A percentile compares a stretch with the other conserved stretches of the same genome.
Conservation (phyloP, 2,329 filamentous ascomycete genomes). For the Cordyceps javanica region DNA sequence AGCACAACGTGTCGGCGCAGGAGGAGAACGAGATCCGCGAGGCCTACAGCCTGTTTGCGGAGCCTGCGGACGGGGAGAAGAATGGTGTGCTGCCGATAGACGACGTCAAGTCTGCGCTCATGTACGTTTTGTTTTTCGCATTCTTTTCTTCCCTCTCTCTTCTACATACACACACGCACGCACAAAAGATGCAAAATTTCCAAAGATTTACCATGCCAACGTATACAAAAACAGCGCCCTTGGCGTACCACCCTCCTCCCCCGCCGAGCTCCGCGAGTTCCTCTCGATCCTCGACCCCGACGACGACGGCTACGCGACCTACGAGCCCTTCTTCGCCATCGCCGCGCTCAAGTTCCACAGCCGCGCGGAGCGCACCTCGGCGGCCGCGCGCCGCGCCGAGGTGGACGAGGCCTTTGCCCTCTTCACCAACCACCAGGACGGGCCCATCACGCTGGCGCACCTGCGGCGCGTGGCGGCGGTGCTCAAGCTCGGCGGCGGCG, state of each 20-base stretch:
- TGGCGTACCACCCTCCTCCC: constrained; percentile 59
- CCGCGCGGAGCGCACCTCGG: constrained; percentile 35
- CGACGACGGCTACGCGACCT: constrained; percentile 68
- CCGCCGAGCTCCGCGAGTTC: constrained; percentile 68
- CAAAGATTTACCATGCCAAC: not conserved
- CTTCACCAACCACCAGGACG: constrained; percentile 56
- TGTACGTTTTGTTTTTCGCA: constrained; percentile 59
- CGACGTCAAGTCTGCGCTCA: constrained; percentile 65
- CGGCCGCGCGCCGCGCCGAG: constrained; percentile 51
- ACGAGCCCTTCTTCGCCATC: constrained; percentile 77
- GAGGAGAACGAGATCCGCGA: constrained; percentile 90
- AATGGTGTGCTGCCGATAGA: constrained; percentile 61
- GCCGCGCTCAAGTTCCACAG: constrained; percentile 79
- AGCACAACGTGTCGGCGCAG: constrained; percentile 75
- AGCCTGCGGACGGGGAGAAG: constrained; percentile 65
- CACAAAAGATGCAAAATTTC: too few relatives aligned
- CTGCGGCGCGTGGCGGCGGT: constrained; percentile 72
- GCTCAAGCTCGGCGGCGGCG: constrained; percentile 77
- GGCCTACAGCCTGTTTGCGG: constrained; percentile 76
- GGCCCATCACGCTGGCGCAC: constrained; percentile 72
- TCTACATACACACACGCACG: not conserved
- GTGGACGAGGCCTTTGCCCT: constrained; percentile 76
- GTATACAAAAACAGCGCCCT: constrained; percentile 57
- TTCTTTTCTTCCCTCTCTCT: not conserved
- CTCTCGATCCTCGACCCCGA: constrained; percentile 78